phyloP scores from a whole-genome alignment of 306 rosid genomes.

The Castanopsis chinensis region DNA sequence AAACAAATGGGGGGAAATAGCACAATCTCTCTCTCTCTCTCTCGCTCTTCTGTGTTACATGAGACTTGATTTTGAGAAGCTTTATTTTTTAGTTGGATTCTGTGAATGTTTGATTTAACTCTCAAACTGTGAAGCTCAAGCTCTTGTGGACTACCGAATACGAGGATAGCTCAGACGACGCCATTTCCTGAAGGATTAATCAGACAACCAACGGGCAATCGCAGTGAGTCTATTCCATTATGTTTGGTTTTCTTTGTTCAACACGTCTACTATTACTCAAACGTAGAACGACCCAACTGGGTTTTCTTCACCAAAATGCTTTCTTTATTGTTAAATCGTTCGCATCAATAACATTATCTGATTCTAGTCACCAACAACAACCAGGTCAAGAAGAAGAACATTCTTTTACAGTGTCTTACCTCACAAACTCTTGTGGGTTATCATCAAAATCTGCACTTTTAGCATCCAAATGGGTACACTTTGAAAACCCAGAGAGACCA shows the following conservation, averaged over 20 bases:
- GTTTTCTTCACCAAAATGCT: neutral
- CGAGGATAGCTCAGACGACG: too few species aligned
- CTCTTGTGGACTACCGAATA: too few species aligned
- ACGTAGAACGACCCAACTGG: neutral
- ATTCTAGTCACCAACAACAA: neutral
- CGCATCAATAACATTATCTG: neutral
- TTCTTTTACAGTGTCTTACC: slow-evolving; percentile 26
- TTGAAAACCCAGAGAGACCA: slow-evolving; percentile 15
- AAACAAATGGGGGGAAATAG: too few species aligned
- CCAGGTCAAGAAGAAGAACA: neutral
- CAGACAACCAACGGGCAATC: neutral
- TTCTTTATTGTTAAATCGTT: neutral
- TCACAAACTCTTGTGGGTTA: slow-evolving; percentile 30
- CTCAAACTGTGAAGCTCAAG: too few species aligned
- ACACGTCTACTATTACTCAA: neutral
- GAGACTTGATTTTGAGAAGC: too few species aligned
- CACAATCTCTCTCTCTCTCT: too few species aligned
- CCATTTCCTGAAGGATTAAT: neutral
- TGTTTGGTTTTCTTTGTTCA: neutral
- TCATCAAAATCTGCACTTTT: slow-evolving; percentile 19
- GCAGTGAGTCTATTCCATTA: neutral
- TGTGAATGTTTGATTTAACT: too few species aligned
- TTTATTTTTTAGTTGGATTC: too few species aligned
- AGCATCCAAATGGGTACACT: slow-evolving; percentile 20
- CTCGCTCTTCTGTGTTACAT: too few species aligned